Evolutionary conservation across 257 asterid genomes (phyloP).

Genomic region (Nicotiana benthamiana): DNA sequence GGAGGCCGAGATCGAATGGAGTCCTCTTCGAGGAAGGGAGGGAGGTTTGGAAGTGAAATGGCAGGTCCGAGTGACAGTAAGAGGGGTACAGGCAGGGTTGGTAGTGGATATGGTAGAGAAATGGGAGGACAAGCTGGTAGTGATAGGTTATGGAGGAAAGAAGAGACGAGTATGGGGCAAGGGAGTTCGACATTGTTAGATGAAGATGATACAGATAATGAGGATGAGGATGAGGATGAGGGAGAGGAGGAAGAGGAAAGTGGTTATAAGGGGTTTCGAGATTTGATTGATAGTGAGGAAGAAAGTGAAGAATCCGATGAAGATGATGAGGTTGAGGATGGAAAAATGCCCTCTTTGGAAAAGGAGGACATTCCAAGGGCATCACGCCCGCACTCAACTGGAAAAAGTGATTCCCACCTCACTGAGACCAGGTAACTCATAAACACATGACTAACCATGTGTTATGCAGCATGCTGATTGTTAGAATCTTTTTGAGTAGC

Average conservation of each 20-base stretch:
- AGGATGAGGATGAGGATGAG: constrained; percentile 27
- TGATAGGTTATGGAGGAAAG: constrained; percentile 21
- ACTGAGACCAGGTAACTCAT: constrained; percentile 67
- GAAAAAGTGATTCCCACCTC: constrained; percentile 56
- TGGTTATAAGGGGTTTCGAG: constrained; percentile 44
- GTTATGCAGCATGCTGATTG: background rate
- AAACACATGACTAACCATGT: background rate
- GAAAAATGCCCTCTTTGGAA: constrained; percentile 3
- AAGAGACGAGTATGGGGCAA: constrained; percentile 21
- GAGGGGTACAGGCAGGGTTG: constrained; percentile 11
- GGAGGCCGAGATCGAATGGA: constrained; percentile 18
- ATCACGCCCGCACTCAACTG: constrained; percentile 28
- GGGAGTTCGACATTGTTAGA: constrained; percentile 31
- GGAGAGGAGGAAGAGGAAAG: constrained; percentile 23
- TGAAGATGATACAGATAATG: constrained; percentile 33
- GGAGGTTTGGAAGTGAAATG: constrained; percentile 23
- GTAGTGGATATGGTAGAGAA: constrained; percentile 18
- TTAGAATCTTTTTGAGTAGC: background rate
- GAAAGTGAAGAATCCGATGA: constrained; percentile 32
- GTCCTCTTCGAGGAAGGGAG: constrained; percentile 26
- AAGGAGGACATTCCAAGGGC: background rate
- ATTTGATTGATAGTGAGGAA: constrained; percentile 58
- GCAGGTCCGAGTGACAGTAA: constrained; percentile 20
- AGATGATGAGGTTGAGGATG: constrained; percentile 29
- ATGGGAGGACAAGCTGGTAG: constrained; percentile 31